phyloP scores from a whole-genome alignment of 768 basidiomycete genomes.

The Lentinula guzmanii region DNA sequence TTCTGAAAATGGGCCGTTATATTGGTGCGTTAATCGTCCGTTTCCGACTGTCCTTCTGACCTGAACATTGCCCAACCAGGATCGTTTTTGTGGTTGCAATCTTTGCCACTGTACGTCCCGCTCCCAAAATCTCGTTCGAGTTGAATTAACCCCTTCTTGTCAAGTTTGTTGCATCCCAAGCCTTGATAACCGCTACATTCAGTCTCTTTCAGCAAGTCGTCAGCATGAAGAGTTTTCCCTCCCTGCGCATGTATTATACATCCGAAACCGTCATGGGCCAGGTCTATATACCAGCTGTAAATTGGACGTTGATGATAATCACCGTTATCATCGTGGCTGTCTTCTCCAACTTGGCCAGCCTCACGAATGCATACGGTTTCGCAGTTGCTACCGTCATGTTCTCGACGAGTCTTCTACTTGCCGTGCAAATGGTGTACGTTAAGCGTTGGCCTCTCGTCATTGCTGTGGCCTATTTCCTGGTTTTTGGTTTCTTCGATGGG shows the following conservation, averaged over 20 bases:
- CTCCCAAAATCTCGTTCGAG: neutral
- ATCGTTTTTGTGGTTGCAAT: constrained; percentile 59
- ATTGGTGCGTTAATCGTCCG: constrained; percentile 37
- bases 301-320: constrained; percentile 51
- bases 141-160: neutral
- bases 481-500: constrained; percentile 64
- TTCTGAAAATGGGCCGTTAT: constrained; percentile 41
- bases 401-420: constrained; percentile 49
- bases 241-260: constrained; percentile 54
- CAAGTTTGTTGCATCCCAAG: constrained; percentile 57
- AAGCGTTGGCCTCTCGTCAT: constrained; percentile 42
- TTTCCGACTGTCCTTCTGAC: neutral
- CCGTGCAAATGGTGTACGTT: constrained; percentile 51
- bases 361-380: constrained; percentile 61
- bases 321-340: constrained; percentile 50
- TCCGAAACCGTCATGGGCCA: constrained; percentile 58
- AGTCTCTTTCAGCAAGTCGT: constrained; percentile 59
- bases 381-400: constrained; percentile 65
- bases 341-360: constrained; percentile 45
- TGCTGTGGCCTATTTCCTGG: constrained; percentile 38
- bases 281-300: constrained; percentile 59
- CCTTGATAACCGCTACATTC: constrained; percentile 67
- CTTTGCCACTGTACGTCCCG: constrained; percentile 47
- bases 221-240: constrained; percentile 52
- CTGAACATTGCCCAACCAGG: constrained; percentile 26